phyloP scores from a whole-genome alignment of 805 yeast species.

The Ogataea sp. region DNA sequence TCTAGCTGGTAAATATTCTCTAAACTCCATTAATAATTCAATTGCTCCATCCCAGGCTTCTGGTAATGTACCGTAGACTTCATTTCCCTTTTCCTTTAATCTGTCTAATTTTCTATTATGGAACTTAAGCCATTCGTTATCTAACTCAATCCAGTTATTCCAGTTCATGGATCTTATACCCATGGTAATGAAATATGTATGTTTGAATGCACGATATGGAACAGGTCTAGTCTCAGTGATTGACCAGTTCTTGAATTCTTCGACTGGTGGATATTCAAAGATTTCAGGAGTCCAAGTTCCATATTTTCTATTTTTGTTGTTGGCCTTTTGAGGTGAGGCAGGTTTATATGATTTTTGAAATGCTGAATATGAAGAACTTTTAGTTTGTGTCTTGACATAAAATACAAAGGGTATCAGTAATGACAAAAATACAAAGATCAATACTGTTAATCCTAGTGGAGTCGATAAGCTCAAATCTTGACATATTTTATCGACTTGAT shows the following conservation, averaged over 20 bases:
- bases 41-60: constrained; percentile 46
- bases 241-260: constrained; percentile 41
- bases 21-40: constrained; percentile 46
- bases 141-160: constrained; percentile 60
- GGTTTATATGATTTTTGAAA: constrained; percentile 18
- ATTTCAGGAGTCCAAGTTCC: constrained; percentile 51
- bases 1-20: constrained; percentile 44
- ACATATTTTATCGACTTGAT: constrained; percentile 4
- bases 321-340: constrained; percentile 25
- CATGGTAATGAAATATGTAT: constrained; percentile 59
- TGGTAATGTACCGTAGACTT: constrained; percentile 41
- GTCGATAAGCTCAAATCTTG: constrained; percentile 5
- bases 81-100: constrained; percentile 35
- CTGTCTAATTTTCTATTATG: constrained; percentile 47
- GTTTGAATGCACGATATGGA: constrained; percentile 63
- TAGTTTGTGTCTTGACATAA: background rate
- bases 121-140: constrained; percentile 53
- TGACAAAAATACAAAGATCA: constrained; percentile 4
- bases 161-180: constrained; percentile 59
- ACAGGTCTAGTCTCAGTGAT: constrained; percentile 41
- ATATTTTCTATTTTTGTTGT: constrained; percentile 36
- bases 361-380: background rate
- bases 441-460: constrained; percentile 3
- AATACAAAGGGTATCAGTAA: constrained; percentile 2
- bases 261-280: constrained; percentile 42